phyloP scores from a whole-genome alignment of 2,329 filamentous ascomycete genomes.

The Penicillium sclerotigenum region DNA sequence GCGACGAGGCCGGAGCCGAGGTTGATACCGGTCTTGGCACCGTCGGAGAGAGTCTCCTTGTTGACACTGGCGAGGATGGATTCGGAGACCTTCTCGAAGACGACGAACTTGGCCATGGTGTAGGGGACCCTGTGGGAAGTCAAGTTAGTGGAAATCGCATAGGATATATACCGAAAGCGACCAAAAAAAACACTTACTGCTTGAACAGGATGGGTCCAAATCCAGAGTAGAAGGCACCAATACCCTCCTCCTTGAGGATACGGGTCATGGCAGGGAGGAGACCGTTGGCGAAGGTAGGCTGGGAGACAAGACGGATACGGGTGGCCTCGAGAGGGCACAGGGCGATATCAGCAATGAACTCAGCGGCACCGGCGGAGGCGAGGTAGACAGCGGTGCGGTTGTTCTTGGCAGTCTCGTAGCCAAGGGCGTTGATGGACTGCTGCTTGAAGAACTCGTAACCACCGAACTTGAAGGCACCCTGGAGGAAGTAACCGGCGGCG shows the following conservation, averaged over 20 bases:
- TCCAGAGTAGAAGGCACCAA: constrained; percentile 84
- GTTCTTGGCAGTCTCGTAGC: constrained; percentile 71
- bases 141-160: neutral
- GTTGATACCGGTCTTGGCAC: constrained; percentile 76
- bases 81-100: constrained; percentile 85
- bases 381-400: constrained; percentile 82
- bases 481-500: constrained; percentile 87
- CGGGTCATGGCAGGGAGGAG: constrained; percentile 76
- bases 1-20: constrained; percentile 80
- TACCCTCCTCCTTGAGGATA: constrained; percentile 77
- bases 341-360: constrained; percentile 63
- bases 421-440: constrained; percentile 76
- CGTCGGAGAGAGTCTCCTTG: constrained; percentile 66
- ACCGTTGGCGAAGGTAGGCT: constrained; percentile 79
- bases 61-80: constrained; percentile 64
- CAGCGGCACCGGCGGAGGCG: constrained; percentile 59
- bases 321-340: constrained; percentile 91
- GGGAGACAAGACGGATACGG: constrained; percentile 87
- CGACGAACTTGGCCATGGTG: constrained; percentile 94
- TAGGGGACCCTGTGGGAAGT: constrained; percentile 67
- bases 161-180: no score
- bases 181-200: constrained; percentile 58
- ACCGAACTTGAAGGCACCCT: constrained; percentile 90
- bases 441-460: constrained; percentile 97
- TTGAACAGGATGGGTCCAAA: constrained; percentile 87